Evolutionary conservation across 1,284 basidiomycete species (phyloP).

Genomic region (Heimioporus punctisporus): DNA sequence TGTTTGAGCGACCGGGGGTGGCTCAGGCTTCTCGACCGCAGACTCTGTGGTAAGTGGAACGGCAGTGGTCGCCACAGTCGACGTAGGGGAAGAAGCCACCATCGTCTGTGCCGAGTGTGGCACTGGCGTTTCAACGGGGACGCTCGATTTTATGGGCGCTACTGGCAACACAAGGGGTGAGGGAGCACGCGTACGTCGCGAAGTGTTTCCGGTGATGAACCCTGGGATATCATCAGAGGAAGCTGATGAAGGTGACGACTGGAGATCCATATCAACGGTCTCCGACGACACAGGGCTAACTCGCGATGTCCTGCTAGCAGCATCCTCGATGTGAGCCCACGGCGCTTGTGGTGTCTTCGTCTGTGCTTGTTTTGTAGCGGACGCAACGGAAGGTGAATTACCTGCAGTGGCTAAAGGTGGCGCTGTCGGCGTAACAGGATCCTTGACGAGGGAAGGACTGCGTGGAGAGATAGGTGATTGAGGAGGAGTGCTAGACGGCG

Average conservation of each 20-base stretch:
- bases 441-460: conserved; percentile 1
- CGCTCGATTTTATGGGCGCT: conserved; percentile 12
- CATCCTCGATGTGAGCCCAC: conserved; percentile 24
- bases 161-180: conserved; percentile 29
- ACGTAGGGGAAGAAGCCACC: conserved; percentile 23
- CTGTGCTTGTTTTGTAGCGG: conserved; percentile 16
- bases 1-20: background rate
- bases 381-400: conserved; percentile 9
- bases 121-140: conserved; percentile 18
- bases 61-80: conserved; percentile 13
- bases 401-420: background rate
- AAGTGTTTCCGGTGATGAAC: conserved; percentile 32
- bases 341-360: conserved; percentile 13
- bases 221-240: conserved; percentile 32
- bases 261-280: conserved; percentile 35
- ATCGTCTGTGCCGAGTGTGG: conserved; percentile 15
- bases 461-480: conserved; percentile 18
- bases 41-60: conserved; percentile 11
- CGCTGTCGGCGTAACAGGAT: conserved; percentile 1
- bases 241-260: conserved; percentile 32
- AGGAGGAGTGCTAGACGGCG: conserved; percentile 39
- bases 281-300: conserved; percentile 36
- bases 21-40: conserved; percentile 12
- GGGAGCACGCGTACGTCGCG: conserved; percentile 29
- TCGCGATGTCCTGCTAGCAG: conserved; percentile 28